Evolutionary conservation across 352 stramenopile species (phyloP), one percentile per base, ranked within the genome.

Genomic region (Phytopythium mirpurense): DNA sequence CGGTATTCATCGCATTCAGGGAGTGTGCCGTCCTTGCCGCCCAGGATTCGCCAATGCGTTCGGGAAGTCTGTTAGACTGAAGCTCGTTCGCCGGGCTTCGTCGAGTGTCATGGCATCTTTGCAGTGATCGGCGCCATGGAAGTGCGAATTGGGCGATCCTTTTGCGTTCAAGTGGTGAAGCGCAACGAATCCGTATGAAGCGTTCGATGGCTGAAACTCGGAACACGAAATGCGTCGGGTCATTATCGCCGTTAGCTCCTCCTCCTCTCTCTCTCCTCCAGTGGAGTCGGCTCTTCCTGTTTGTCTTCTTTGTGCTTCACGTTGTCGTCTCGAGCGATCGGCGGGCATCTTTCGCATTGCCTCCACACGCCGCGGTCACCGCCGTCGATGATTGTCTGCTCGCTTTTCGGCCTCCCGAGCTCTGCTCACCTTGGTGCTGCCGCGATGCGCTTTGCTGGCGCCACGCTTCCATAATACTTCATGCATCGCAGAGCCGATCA

Each of bases 401-500:
- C 12, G 11, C 5, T 21, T 3, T 9, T 32, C 29, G 9, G 9
- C 29, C 9, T 32, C 5, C 29, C 29, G 29, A n/a, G n/a, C n/a
- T 46, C 40, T 46, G 4, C n/a, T 31, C 14, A 21, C 11, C 40
- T 11, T 41, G 36, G 16, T 11, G 24, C 41, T 32, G 44, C 29
- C 44, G 44, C 44, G 27, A 51, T 38, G 27, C 29, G 18, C 44
- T 38, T 51, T 16, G 48, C 34, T 38, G 23, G 48, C 48, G 35
- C 29, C 23, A 36, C 36, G 32, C 36, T n/a, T 51, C 57, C 62
- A 65, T 68, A 65, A 68, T 72, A 70, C 56, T 72, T 46, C 50
- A 49, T 47, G 31, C 50, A 47, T 8, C 50, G 41, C 29, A 24
- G 54, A 56, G 53, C 63, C 56, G 41, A 55, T 15, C 11, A 19